Percentiles rank a stretch among this genome's conserved stretches.
Evolutionary conservation across 2,329 filamentous ascomycete species (phyloP).

Genomic region (Diaporthe nobilis): DNA sequence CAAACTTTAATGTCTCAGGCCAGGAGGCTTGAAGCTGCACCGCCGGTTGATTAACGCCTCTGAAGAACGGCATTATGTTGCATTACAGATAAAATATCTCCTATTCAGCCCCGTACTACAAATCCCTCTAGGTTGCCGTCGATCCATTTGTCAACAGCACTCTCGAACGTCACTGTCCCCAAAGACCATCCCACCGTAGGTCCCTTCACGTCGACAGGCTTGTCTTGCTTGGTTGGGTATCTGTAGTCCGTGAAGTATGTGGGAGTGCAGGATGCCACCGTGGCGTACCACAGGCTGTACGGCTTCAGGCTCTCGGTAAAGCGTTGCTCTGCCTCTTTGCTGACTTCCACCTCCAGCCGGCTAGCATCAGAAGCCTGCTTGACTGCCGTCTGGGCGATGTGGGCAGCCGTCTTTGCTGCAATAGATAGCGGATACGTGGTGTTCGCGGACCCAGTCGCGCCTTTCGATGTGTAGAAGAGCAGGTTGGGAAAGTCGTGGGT

Average conservation of each 20-base stretch:
- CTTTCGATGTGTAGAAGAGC: neutral
- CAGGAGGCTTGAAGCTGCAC: neutral
- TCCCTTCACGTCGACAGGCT: neutral
- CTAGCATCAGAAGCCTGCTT: neutral
- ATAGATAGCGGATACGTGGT: neutral
- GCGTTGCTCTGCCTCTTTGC: slow-evolving; percentile 31
- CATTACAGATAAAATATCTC: neutral
- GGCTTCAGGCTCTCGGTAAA: neutral
- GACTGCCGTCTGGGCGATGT: neutral
- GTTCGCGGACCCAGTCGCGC: neutral
- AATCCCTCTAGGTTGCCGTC: neutral
- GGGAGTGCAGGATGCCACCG: neutral
- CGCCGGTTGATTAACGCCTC: neutral
- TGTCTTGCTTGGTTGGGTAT: neutral
- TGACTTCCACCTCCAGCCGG: neutral
- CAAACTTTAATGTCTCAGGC: neutral
- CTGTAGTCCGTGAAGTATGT: slow-evolving; percentile 4
- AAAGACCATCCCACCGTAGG: neutral
- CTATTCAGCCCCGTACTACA: neutral
- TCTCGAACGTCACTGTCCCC: neutral
- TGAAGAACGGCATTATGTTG: neutral
- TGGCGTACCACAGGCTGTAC: neutral
- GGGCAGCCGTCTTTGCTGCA: neutral
- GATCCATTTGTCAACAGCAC: neutral
- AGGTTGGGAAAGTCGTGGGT: neutral